These are phyloP conservation scores for Calonectria ilicicola DNA, from an alignment of 2,329 filamentous ascomycete genomes.

Conservation along the genomic window DNA sequence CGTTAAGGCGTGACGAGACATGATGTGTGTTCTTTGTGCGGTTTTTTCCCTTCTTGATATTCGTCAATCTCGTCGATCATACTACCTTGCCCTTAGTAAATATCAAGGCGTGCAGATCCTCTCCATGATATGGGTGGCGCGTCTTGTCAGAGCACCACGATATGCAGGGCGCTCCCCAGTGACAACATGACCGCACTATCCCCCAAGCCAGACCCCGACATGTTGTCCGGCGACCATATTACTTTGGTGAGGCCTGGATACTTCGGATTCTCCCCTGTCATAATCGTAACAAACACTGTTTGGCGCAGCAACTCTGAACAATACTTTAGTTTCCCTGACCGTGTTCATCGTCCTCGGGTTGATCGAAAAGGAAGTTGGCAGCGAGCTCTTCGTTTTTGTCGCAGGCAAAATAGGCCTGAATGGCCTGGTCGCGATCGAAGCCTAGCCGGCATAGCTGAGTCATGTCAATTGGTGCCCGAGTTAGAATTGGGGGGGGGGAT, in stretches of 20 bases:
- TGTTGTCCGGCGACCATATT: constrained; percentile 38
- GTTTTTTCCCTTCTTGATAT: constrained; percentile 22
- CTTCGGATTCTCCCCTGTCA: constrained; percentile 35
- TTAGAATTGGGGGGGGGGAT: not conserved
- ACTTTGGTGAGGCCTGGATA: constrained; percentile 38
- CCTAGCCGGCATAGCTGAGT: constrained; percentile 87
- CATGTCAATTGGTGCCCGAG: constrained; percentile 11
- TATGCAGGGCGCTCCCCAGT: constrained; percentile 26
- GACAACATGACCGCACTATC: constrained; percentile 32
- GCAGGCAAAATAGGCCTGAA: constrained; percentile 98
- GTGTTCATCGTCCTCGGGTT: constrained; percentile 85
- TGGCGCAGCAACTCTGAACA: constrained; percentile 37
- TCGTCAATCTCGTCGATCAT: constrained; percentile 43
- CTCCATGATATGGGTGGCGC: constrained; percentile 28
- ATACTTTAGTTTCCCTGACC: constrained; percentile 53
- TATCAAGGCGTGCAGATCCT: constrained; percentile 31
- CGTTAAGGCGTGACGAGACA: constrained; percentile 4
- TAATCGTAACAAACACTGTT: constrained; percentile 41
- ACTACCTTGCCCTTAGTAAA: constrained; percentile 31
- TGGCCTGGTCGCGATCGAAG: constrained; percentile 92
- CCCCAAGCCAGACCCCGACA: constrained; percentile 30
- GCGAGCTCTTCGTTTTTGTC: constrained; percentile 99
- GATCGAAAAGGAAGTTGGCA: constrained; percentile 97
- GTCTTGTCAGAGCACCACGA: constrained; percentile 32
- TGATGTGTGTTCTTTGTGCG: constrained; percentile 8